Evolutionary conservation across 176 grass and related monocot genomes (phyloP).

Genomic region (Metroxylon sagu): DNA sequence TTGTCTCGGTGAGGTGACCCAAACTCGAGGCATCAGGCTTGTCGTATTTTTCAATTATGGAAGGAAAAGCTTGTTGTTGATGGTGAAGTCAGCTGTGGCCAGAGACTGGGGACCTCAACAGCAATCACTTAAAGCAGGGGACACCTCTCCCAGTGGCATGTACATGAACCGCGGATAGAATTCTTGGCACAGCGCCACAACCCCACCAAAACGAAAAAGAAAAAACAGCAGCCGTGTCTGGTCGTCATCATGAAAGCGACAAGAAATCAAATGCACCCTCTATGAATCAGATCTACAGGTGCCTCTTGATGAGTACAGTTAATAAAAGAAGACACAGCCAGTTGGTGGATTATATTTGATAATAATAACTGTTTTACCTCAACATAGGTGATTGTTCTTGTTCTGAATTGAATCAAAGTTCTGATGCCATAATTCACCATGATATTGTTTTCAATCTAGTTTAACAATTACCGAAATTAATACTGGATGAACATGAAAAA

Average conservation of each 20-base stretch:
- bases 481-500: constrained; percentile 1
- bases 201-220: constrained; percentile 1
- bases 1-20: neutral
- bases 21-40: constrained; percentile 12
- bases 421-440: no score
- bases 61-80: constrained; percentile 24
- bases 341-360: no score
- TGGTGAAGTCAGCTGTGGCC: constrained; percentile 15
- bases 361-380: no score
- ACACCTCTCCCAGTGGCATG: constrained; percentile 5
- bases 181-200: neutral
- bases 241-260: constrained; percentile 34
- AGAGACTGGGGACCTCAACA: constrained; percentile 8
- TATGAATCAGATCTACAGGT: no score
- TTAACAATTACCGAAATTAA: no score
- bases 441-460: no score
- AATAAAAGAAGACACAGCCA: no score
- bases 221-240: constrained; percentile 8
- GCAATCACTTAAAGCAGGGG: constrained; percentile 9
- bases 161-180: constrained; percentile 8
- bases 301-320: no score
- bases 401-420: no score
- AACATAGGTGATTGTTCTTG: no score
- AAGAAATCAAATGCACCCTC: constrained; percentile 23
- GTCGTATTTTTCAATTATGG: constrained; percentile 5